A percentile compares a stretch with the other conserved stretches of the same genome.
Evolutionary conservation across 257 asterid genomes (phyloP).

Genomic region (Galeopsis tetrahit): DNA sequence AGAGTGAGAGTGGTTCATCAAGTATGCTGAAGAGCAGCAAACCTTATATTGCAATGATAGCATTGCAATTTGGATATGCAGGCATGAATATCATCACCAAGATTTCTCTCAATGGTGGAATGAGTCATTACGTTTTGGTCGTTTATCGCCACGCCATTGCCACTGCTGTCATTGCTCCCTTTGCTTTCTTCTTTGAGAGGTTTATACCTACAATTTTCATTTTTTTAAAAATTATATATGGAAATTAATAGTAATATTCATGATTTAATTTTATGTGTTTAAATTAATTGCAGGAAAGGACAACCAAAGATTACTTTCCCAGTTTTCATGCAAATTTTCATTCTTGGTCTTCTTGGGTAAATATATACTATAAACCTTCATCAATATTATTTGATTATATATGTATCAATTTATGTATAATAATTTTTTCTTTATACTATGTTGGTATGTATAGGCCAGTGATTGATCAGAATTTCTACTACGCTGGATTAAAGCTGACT

Average conservation of each 20-base stretch:
- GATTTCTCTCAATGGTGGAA: conserved; percentile 68
- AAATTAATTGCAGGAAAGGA: conserved; percentile 51
- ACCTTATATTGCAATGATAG: conserved; percentile 65
- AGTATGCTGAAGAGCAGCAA: conserved; percentile 36
- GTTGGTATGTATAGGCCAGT: conserved; percentile 63
- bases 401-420: not conserved
- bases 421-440: not conserved
- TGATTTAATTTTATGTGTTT: not conserved
- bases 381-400: not conserved
- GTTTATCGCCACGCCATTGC: conserved; percentile 77
- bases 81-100: conserved; percentile 77
- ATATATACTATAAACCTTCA: not conserved
- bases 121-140: conserved; percentile 75
- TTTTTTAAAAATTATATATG: too few species aligned
- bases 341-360: conserved; percentile 87
- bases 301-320: conserved; percentile 88
- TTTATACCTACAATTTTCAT: not conserved
- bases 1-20: conserved; percentile 19
- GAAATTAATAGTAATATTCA: too few species aligned
- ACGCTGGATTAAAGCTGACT: conserved; percentile 76
- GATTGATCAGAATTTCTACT: conserved; percentile 84
- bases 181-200: conserved; percentile 80
- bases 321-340: conserved; percentile 84
- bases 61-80: conserved; percentile 73
- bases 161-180: conserved; percentile 71